Base-by-base conservation (phyloP, 2,329 filamentous ascomycete genomes). In the Annulohypoxylon truncatum region DNA sequence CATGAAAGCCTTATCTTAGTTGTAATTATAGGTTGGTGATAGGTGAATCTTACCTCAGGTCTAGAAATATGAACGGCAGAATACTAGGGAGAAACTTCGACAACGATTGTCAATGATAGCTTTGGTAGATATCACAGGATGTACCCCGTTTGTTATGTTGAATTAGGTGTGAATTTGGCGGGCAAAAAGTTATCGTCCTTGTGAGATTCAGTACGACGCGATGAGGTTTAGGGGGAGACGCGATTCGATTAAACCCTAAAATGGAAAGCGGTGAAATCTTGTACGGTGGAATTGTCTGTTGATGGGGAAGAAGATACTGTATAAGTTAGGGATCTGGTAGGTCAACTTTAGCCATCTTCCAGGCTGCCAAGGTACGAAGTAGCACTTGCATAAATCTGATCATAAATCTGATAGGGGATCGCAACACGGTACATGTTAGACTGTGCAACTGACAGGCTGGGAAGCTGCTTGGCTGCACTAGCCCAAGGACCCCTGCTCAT, bases 211-310 rank as follows among this genome's bases (percentile, higher is more conserved):
- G n/a, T 22, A 20, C 7, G 56, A 71, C 72, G 72, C 71, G 71
- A 73, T 38, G 57, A 53, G 35, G 38, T 26, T 42, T 63, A 28
- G 42, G 50, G 40, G 71, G 20, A 44, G 67, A 72, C 73, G 72
- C 73, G 72, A 75, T 67, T 61, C 70, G 40, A 73, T 72, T 72
- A 73, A 72, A 70, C 42, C 70, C 62, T 18, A 59, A 61, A 70
- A 54, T 26, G 26, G 53, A 6, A 57, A 58, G 63, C 62, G 52
- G 61, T 64, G 59, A 67, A n/a, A 24, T n/a, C 7, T 31, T 51
- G 1, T 40, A 58, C 44, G 1, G 44, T 46, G 38, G 20, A 15
- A 42, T 7, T n/a, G 3, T 42, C 15, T 22, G 18, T 10, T 24
- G 9, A 46, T 6, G 24, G 22, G 12, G 12, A 26, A n/a, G 2